Percentiles rank a stretch among this genome's conserved stretches.
Conservation (phyloP, 2,329 filamentous ascomycete genomes). For the Colletotrichum sp. region DNA sequence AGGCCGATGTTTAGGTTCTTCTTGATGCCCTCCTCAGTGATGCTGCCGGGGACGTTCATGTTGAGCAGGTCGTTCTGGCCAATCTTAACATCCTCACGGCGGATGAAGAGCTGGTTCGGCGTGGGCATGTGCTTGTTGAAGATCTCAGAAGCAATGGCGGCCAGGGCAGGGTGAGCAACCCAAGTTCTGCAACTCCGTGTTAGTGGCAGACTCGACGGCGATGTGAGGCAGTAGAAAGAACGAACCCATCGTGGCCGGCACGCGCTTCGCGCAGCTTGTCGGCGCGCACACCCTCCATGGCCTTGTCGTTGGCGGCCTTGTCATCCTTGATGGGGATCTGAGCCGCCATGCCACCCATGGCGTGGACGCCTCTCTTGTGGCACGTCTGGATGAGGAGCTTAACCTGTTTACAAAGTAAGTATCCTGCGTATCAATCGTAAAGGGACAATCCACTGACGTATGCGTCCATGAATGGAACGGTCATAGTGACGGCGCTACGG, state of each 20-base stretch:
- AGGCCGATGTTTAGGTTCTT: constrained; percentile 98
- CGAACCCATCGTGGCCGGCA: constrained; percentile 83
- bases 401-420: constrained; percentile 44
- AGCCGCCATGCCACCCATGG: constrained; percentile 98
- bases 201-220: not conserved
- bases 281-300: constrained; percentile 90
- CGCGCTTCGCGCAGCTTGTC: constrained; percentile 97
- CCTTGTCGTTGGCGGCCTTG: constrained; percentile 86
- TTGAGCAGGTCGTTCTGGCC: constrained; percentile 91
- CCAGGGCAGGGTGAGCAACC: constrained; percentile 96
- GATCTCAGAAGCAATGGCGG: constrained; percentile 84
- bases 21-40: constrained; percentile 93
- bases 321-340: constrained; percentile 99
- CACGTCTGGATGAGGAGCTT: constrained; percentile 98
- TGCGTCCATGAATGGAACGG: constrained; percentile 95
- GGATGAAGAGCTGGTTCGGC: constrained; percentile 88
- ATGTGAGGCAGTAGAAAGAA: not conserved
- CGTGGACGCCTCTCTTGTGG: constrained; percentile 95
- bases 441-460: constrained; percentile 58
- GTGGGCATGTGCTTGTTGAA: constrained; percentile 99
- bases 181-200: constrained; percentile 67
- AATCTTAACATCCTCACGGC: constrained; percentile 87
- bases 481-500: constrained; percentile 93
- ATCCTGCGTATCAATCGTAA: not conserved
- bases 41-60: constrained; percentile 93